These are phyloP conservation scores for Fusarium subtropicale DNA, from an alignment of 2,329 filamentous ascomycete species.

Conservation along the genomic window DNA sequence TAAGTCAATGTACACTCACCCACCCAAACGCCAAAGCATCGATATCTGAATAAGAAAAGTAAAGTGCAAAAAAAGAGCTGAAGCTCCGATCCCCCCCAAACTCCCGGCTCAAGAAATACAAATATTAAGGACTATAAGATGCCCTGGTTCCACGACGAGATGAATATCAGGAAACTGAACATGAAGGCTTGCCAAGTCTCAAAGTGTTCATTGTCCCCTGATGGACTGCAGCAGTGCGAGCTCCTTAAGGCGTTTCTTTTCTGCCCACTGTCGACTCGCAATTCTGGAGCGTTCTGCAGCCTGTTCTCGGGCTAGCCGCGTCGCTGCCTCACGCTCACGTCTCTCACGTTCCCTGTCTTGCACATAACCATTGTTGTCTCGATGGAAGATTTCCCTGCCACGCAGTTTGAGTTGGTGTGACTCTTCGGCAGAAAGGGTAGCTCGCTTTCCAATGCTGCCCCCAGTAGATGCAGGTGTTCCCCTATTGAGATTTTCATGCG, in stretches of 20 bases:
- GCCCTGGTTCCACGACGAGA: background rate
- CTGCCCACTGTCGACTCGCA: slow-evolving; percentile 71
- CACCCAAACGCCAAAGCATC: slow-evolving; percentile 25
- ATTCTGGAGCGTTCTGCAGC: slow-evolving; percentile 71
- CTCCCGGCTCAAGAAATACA: slow-evolving; percentile 35
- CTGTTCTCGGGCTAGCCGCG: slow-evolving; percentile 67
- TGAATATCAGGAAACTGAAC: background rate
- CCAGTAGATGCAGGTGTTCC: slow-evolving; percentile 60
- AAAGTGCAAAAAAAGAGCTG: slow-evolving; percentile 30
- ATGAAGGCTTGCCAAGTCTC: background rate
- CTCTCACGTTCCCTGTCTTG: slow-evolving; percentile 65
- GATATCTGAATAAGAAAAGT: slow-evolving; percentile 32
- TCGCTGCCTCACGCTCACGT: slow-evolving; percentile 64
- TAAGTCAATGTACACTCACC: slow-evolving; percentile 23
- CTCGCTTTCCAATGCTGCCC: slow-evolving; percentile 59
- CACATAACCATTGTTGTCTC: slow-evolving; percentile 60
- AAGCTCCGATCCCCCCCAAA: slow-evolving; percentile 36
- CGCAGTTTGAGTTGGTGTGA: slow-evolving; percentile 63
- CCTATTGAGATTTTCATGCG: slow-evolving; percentile 50
- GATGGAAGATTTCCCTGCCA: slow-evolving; percentile 65
- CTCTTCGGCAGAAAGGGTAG: slow-evolving; percentile 63
- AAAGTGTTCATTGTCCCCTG: slow-evolving; percentile 3
- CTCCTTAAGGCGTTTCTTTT: slow-evolving; percentile 64
- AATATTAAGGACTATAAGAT: background rate
- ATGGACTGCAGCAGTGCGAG: slow-evolving; percentile 36